Percentiles rank a stretch among this genome's conserved stretches.
Conservation (phyloP, 2,329 filamentous ascomycete species). For the Teratosphaeria gauchensis region DNA sequence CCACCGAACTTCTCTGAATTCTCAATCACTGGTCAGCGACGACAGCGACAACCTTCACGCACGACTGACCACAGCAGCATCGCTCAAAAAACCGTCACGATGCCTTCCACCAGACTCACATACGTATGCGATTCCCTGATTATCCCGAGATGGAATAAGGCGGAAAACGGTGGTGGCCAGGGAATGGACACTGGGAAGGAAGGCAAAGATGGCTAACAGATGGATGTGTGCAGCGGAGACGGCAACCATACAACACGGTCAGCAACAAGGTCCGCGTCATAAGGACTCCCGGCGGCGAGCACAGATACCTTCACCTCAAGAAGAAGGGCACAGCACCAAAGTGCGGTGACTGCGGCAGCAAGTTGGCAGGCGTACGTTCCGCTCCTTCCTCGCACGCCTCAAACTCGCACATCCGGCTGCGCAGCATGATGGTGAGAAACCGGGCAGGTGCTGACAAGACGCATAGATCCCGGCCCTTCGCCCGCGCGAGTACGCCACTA, state of each 20-base stretch:
- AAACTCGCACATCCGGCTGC: not conserved
- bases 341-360: conserved; percentile 97
- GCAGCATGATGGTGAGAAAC: not conserved
- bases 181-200: conserved; percentile 11
- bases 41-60: conserved; percentile 8
- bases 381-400: not conserved
- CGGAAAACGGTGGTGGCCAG: not conserved
- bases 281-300: conserved; percentile 93
- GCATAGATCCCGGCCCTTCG: conserved; percentile 83
- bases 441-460: not conserved
- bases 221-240: conserved; percentile 37
- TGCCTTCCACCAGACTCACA: conserved; percentile 46
- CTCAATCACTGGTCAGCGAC: conserved; percentile 1
- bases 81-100: conserved; percentile 33
- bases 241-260: conserved; percentile 79
- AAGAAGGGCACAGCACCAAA: conserved; percentile 97
- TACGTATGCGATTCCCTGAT: conserved; percentile 38
- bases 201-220: conserved; percentile 20
- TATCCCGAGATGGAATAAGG: not conserved
- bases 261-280: conserved; percentile 94
- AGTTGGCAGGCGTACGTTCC: conserved; percentile 89
- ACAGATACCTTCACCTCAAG: conserved; percentile 98
- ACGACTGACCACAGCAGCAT: conserved; percentile 14
- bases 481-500: conserved; percentile 91
- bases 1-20: not conserved